These are phyloP conservation scores for Vigna radiata DNA, from an alignment of 306 rosid genomes.

Conservation along the genomic window DNA sequence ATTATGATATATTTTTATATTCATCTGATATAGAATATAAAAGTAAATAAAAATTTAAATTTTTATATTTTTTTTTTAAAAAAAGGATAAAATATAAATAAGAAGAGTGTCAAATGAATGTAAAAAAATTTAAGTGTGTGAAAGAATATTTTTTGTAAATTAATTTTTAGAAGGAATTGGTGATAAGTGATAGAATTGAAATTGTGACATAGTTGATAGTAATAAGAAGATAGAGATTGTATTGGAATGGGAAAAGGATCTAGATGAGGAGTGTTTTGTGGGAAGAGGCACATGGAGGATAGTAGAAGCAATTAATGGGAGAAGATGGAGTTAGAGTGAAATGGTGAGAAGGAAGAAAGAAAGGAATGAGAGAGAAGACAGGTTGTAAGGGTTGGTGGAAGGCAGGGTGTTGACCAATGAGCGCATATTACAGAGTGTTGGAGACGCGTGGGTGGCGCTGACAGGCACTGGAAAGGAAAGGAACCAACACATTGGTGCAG, in stretches of 20 bases:
- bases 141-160: too few relatives aligned
- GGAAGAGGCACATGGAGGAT: neutral
- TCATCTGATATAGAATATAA: too few relatives aligned
- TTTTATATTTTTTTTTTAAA: too few relatives aligned
- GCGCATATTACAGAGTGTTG: conserved; percentile 31
- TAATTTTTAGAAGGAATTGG: too few relatives aligned
- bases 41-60: too few relatives aligned
- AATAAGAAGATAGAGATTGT: neutral
- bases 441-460: conserved; percentile 57
- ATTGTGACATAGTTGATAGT: too few relatives aligned
- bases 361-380: neutral
- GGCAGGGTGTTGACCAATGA: conserved; percentile 17
- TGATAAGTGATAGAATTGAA: too few relatives aligned
- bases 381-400: too few relatives aligned
- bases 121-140: too few relatives aligned
- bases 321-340: neutral
- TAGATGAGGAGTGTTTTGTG: neutral
- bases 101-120: too few relatives aligned
- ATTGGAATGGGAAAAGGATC: neutral
- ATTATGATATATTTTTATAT: too few relatives aligned
- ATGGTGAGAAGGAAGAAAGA: neutral
- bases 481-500: neutral
- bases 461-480: conserved; percentile 43
- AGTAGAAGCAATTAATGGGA: neutral
- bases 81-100: too few relatives aligned